These are phyloP conservation scores for Solanum aculeatissimum DNA, from an alignment of 305 asterid genomes.

Conservation along the genomic window DNA sequence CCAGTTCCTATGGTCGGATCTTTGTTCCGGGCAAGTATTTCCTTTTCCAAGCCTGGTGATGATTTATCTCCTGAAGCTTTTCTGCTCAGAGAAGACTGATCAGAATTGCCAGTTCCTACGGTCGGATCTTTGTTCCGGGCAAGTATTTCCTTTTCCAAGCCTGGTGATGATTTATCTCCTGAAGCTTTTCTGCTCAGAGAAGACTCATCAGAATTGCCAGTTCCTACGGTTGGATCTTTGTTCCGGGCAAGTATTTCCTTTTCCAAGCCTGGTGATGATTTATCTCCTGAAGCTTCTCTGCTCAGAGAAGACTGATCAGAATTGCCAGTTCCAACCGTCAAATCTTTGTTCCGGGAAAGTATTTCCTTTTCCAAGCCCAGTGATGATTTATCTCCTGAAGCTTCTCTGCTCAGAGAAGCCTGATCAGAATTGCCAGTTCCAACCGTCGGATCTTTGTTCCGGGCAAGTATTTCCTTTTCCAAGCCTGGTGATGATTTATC, in stretches of 20 bases:
- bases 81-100: too few relatives aligned
- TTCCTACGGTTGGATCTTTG: neutral
- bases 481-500: too few relatives aligned
- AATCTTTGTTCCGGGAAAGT: too few relatives aligned
- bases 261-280: too few relatives aligned
- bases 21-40: neutral
- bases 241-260: too few relatives aligned
- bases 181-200: too few relatives aligned
- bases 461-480: neutral
- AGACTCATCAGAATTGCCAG: neutral
- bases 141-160: neutral
- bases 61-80: too few relatives aligned
- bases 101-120: neutral
- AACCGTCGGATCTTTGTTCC: neutral
- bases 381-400: constrained; percentile 20
- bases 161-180: too few relatives aligned
- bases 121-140: neutral
- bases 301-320: neutral
- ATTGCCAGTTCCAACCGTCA: neutral
- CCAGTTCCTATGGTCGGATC: neutral
- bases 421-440: neutral
- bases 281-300: too few relatives aligned
- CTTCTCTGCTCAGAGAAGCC: neutral
- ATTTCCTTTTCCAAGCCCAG: too few relatives aligned
- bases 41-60: too few relatives aligned